Evolutionary conservation across 2,329 filamentous ascomycete species (phyloP), one percentile per base, ranked within the genome.

Genomic region (Alternaria brassicicola): DNA sequence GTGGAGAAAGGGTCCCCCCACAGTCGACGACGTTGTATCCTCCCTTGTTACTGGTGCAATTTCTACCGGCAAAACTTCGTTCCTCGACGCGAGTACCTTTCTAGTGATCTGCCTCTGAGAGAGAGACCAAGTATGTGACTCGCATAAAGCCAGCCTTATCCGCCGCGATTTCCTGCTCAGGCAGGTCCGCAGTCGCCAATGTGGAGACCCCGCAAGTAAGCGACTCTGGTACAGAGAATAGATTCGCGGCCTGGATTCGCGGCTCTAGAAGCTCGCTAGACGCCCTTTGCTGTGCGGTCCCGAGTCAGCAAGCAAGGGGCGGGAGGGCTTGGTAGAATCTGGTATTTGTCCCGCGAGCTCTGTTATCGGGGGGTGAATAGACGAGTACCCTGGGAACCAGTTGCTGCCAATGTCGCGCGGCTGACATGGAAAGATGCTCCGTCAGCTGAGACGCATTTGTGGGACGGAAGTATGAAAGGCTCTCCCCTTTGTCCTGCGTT

Each of bases 191-290:
- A 41, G 31, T 49, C 25, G 45, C 35, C 31, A 55, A 39, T 55
- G 51, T 58, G 56, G 56, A 50, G 56, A 55, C 46, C 56, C 56
- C 56, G 39, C 56, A 58, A 43, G 51, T 52, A 50, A 38, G 39
- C 50, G 39, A 33, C 28, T 47, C 38, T 58, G 45, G 56, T 39
- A 55, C 38, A 50, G 17, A 55, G 45, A 39, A 55, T 50, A 39
- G 45, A 57, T 57, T 49, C 52, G 50, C 50, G 50, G 50, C 55
- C 50, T 57, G 50, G 55, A 54, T 56, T 41, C 38, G 42, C 33
- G 31, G 57, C 52, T 59, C 53, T 62, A 63, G 57, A 62, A 56
- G 59, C 62, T 60, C 58, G 55, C 67, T 70, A 70, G 67, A 68
- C 65, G 65, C 59, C 50, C 50, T 56, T 57, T 61, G 49, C 62